Evolutionary conservation across 495 filamentous ascomycete genomes (phyloP).

Genomic region (Rhypophila decipiens): DNA sequence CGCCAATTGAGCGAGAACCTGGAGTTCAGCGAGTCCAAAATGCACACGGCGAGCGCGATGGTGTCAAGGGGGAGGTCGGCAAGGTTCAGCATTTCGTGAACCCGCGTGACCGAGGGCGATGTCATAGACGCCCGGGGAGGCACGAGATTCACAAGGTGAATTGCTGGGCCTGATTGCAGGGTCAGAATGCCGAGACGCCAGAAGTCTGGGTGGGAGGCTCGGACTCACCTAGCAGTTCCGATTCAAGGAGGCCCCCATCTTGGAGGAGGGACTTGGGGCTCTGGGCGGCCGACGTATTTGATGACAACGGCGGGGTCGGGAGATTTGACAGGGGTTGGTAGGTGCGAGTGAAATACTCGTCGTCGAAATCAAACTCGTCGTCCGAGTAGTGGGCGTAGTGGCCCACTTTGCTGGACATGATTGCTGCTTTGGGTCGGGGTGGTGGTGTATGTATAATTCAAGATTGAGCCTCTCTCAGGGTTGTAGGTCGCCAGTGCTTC

Average conservation of each 20-base stretch:
- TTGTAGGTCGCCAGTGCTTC: conserved; percentile 25
- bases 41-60: conserved; percentile 47
- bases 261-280: conserved; percentile 34
- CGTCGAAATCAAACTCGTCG: conserved; percentile 45
- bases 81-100: conserved; percentile 46
- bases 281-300: conserved; percentile 32
- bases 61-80: conserved; percentile 43
- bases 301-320: conserved; percentile 52
- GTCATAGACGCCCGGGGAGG: conserved; percentile 47
- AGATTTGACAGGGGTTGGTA: conserved; percentile 55
- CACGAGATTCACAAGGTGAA: conserved; percentile 50
- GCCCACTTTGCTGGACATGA: conserved; percentile 12
- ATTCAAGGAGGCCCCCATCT: conserved; percentile 36
- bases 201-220: not conserved
- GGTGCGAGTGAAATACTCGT: conserved; percentile 48
- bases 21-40: conserved; percentile 49
- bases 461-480: conserved; percentile 12
- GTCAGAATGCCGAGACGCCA: conserved; percentile 1
- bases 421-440: too few relatives aligned
- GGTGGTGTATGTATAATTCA: not conserved
- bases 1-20: conserved; percentile 50
- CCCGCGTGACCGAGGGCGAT: conserved; percentile 40
- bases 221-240: conserved; percentile 40
- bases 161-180: conserved; percentile 39
- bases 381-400: conserved; percentile 24